Conservation (phyloP, 2,329 filamentous ascomycete genomes). For the Trichoderma koningii region DNA sequence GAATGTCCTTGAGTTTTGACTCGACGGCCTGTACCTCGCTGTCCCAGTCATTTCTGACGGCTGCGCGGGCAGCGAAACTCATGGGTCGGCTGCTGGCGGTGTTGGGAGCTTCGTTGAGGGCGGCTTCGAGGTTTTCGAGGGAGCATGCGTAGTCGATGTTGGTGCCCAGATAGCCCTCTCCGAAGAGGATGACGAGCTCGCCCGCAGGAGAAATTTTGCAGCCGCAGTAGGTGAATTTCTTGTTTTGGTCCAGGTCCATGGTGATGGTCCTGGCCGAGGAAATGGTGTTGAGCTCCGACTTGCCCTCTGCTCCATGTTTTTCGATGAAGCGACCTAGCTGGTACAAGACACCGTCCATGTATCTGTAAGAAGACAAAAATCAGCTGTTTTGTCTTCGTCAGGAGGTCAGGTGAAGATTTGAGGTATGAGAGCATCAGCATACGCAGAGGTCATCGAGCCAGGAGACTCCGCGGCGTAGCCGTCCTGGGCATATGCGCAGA, state of each 20-base stretch:
- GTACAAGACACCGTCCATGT: slow-evolving; percentile 46
- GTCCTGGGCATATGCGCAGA: slow-evolving; percentile 51
- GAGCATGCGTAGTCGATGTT: slow-evolving; percentile 48
- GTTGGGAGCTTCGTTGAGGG: slow-evolving; percentile 49
- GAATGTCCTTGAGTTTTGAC: slow-evolving; percentile 44
- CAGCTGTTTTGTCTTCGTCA: not conserved
- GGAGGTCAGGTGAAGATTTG: too few relatives aligned
- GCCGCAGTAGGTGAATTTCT: slow-evolving; percentile 49
- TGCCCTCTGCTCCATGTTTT: slow-evolving; percentile 43
- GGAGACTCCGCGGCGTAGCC: slow-evolving; percentile 47
- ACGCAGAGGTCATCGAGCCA: slow-evolving; percentile 49
- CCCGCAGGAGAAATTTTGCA: slow-evolving; percentile 46
- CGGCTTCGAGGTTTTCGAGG: slow-evolving; percentile 43
- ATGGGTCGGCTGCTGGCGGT: slow-evolving; percentile 36
- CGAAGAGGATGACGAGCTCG: slow-evolving; percentile 53
- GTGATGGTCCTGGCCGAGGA: slow-evolving; percentile 47
- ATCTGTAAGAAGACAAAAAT: slow-evolving; percentile 39
- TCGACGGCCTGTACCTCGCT: slow-evolving; percentile 43
- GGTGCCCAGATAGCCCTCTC: slow-evolving; percentile 45
- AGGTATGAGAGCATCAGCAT: slow-evolving; percentile 28
- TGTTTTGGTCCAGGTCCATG: slow-evolving; percentile 49
- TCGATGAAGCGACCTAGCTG: slow-evolving; percentile 45
- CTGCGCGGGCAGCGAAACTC: slow-evolving; percentile 47
- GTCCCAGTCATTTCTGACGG: slow-evolving; percentile 49
- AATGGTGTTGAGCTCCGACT: slow-evolving; percentile 52